Evolutionary conservation across 2,329 filamentous ascomycete species (phyloP).

Genomic region (Fusarium dlaminii): DNA sequence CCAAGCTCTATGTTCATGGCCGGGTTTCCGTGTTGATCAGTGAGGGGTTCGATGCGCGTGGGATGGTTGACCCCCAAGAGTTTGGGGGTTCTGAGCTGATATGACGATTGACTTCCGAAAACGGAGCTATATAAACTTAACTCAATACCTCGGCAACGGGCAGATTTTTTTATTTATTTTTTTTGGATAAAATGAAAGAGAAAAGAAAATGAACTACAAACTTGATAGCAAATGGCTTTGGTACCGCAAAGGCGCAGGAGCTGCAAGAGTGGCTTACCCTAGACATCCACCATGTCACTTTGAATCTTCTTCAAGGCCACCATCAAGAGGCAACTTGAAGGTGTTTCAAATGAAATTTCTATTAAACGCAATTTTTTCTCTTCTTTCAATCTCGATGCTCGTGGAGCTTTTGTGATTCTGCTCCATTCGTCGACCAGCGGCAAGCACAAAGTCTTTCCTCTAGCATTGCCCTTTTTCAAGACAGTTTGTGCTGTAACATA

Average conservation of each 20-base stretch:
- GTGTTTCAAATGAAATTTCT: not conserved
- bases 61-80: conserved; percentile 23
- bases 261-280: conserved; percentile 15
- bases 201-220: not conserved
- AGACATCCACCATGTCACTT: not conserved
- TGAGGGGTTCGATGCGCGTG: conserved; percentile 25
- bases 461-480: no score
- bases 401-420: not conserved
- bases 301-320: not conserved
- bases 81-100: conserved; percentile 21
- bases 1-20: conserved; percentile 4
- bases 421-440: no score
- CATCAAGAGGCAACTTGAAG: not conserved
- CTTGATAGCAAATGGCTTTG: not conserved
- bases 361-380: not conserved
- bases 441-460: not conserved
- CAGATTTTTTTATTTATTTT: not conserved
- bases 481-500: no score
- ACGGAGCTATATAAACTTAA: not conserved
- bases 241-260: not conserved
- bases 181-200: not conserved
- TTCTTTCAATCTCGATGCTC: not conserved
- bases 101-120: conserved; percentile 8
- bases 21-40: conserved; percentile 18
- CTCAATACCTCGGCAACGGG: not conserved